Evolutionary conservation across 768 basidiomycete species (phyloP), one percentile per base, ranked within the genome.

Genomic region (Boletellus ananas): DNA sequence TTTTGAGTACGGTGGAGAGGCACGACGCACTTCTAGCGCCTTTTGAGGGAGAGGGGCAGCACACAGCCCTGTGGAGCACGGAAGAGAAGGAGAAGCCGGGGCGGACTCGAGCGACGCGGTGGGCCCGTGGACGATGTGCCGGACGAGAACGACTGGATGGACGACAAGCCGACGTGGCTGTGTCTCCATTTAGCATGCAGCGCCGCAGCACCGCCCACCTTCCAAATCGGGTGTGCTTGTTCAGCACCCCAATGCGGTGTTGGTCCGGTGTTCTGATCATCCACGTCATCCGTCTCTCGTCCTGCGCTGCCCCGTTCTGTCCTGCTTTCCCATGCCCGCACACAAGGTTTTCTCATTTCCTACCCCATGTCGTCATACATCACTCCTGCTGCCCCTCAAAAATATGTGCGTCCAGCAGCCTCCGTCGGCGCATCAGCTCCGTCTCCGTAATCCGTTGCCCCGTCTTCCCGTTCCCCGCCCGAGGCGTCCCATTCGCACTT

Each of bases 361-460:
- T 3, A n/a, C n/a, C 23, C 23, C 23, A 25, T 25, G 23, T 25
- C 29, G 29, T 29, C 29, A 29, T 11, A 42, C 9, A 29, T 11
- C 8, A 29, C 29, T 29, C 29, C 29, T 29, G 29, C 37, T 45
- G 55, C 37, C 57, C 57, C 16, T 66, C 67, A 76, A 72, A 83
- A 43, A 86, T 82, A 62, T 87, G 85, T 45, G 84, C 77, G 57
- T 88, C 86, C 46, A 94, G 72, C 64, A 94, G 64, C 59, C 91
- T 79, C 45, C 87, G 79, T 58, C 92, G 76, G 59, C 84, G 72
- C 76, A 94, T 85, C 64, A 92, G 66, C 67, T 90, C 89, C 17
- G 73, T 78, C 67, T 91, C 88, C n/a, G 79, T 77, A 49, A 89
- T 90, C 36, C 81, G 83, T 55, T 84, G 81, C 16, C 86, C 84